Evolutionary conservation across 2,329 filamentous ascomycete species (phyloP), one percentile per base, ranked within the genome.

Genomic region (Epicoccum sorghinum): DNA sequence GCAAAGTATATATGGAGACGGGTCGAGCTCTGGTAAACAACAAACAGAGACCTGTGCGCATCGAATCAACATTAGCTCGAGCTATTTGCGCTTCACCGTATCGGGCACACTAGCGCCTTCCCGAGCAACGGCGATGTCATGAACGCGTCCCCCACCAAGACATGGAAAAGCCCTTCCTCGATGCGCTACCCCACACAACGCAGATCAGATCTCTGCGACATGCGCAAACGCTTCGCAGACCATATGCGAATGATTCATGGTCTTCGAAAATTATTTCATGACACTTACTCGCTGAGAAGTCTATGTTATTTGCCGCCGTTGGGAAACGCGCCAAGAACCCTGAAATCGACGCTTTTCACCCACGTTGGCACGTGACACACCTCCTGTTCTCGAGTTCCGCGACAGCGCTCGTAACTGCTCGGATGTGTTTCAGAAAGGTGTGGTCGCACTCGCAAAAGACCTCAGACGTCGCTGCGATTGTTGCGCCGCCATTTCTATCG

Each of bases 1-100:
- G 55, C 52, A 52, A 67, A 60, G 63, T 67, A 68, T 68, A 65
- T 66, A 62, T 52, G 55, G 53, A 57, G 40, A 57, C 55, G 40
- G 56, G 50, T 50, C 37, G 57, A 57, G 47, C 55, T 60, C 52
- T 47, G 52, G 40, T 57, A 57, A 60, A 60, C 52, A 58, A 55
- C 52, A 58, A 58, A 57, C 44, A 49, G 47, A 51, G 46, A 33
- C 45, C 18, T 33, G 41, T 23, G 40, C 24, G 32, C 39, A 40
- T 35, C 42, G 40, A 54, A 54, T 48, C 45, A 52, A 47, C 41
- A 33, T 29, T 24, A 39, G 47, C 47, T 39, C 22, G 30, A 52
- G 39, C 39, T 30, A 37, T 40, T 23, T 24, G 32, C 24, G 18
- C 46, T 42, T 46, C 14, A 42, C 52, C 52, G 10, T 7, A 38